Conservation (phyloP, 179 eudicot species). For the Beta corolliflora region DNA sequence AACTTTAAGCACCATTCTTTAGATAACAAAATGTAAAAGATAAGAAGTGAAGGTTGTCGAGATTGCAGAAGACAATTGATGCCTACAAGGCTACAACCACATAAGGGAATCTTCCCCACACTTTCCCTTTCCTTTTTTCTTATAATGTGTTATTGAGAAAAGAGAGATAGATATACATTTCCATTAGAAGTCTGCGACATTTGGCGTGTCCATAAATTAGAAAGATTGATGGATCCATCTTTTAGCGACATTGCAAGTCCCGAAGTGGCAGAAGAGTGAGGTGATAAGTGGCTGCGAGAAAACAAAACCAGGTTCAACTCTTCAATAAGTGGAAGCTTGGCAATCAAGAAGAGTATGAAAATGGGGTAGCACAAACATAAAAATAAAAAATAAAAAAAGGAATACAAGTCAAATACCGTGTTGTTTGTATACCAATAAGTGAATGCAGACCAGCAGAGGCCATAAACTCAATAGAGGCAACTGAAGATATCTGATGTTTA, state of each 20-base stretch:
- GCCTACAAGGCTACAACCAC: neutral
- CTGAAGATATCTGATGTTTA: constrained; percentile 78
- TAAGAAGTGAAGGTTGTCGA: neutral
- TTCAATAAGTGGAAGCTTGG: constrained; percentile 8
- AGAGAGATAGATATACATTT: constrained; percentile 53
- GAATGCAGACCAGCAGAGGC: constrained; percentile 86
- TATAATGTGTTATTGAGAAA: neutral
- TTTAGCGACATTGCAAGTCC: constrained; percentile 74
- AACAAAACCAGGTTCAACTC: neutral
- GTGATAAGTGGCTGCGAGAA: constrained; percentile 67
- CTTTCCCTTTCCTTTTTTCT: neutral
- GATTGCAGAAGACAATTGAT: neutral
- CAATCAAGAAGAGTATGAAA: constrained; percentile 10
- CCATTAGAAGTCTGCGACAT: constrained; percentile 72
- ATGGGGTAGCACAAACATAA: constrained; percentile 1
- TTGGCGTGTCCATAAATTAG: constrained; percentile 91
- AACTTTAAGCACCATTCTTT: neutral
- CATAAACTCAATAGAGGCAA: constrained; percentile 69
- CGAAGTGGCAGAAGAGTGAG: constrained; percentile 75
- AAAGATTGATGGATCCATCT: constrained; percentile 88
- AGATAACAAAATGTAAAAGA: constrained; percentile 19
- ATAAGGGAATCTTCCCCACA: neutral
- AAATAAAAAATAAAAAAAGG: neutral
- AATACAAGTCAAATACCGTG: constrained; percentile 55
- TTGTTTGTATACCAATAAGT: constrained; percentile 70